These are phyloP conservation scores for Pluteus cervinus DNA, from an alignment of 768 basidiomycete genomes.

Conservation along the genomic window DNA sequence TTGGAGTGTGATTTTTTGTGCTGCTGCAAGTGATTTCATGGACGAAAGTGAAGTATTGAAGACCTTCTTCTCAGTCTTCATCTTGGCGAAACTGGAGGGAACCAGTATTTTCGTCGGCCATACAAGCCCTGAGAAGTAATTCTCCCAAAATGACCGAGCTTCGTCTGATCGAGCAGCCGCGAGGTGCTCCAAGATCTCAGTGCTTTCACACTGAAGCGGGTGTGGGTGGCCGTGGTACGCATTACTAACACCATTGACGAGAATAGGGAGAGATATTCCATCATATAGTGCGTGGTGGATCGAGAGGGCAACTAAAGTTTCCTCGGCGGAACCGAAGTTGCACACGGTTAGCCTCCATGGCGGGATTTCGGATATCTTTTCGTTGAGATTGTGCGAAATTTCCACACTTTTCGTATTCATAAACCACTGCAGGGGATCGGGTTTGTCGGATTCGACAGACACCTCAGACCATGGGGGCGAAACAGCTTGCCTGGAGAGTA, in stretches of 20 bases:
- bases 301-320: constrained; percentile 18
- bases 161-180: constrained; percentile 13
- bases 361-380: constrained; percentile 16
- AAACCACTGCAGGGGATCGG: constrained; percentile 17
- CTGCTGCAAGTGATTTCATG: constrained; percentile 18
- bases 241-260: constrained; percentile 21
- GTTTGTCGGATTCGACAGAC: background rate
- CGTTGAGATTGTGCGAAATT: constrained; percentile 21
- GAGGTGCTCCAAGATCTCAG: constrained; percentile 20
- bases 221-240: constrained; percentile 12
- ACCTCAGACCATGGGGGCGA: constrained; percentile 14
- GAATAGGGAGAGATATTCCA: constrained; percentile 23
- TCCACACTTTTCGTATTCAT: constrained; percentile 8
- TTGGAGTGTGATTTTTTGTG: constrained; percentile 24
- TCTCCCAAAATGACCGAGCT: constrained; percentile 22
- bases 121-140: constrained; percentile 18
- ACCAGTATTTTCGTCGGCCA: constrained; percentile 15
- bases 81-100: constrained; percentile 1
- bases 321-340: constrained; percentile 3
- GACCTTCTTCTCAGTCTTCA: constrained; percentile 8
- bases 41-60: constrained; percentile 17
- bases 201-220: constrained; percentile 6
- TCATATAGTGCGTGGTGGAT: constrained; percentile 31
- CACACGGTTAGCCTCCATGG: constrained; percentile 19
- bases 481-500: constrained; percentile 13